Evolutionary conservation across 176 grass and related monocot species (phyloP), one percentile per base, ranked within the genome.

Genomic region (Thalia dealbata): DNA sequence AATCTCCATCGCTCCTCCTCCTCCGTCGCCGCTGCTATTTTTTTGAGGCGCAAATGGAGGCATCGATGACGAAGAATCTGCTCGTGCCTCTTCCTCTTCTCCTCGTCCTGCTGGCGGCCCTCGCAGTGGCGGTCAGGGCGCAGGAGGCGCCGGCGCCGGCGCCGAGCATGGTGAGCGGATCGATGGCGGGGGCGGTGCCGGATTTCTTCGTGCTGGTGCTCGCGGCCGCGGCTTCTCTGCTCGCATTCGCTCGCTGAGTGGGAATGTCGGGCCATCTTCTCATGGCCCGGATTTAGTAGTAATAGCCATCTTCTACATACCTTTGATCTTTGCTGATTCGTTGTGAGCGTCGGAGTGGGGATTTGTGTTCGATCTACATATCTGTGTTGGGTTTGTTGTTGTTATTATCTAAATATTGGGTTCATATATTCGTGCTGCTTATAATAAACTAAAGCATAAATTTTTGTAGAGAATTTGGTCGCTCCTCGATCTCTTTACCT

Each of bases 81-180:
- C 42, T 69, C 56, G n/a, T n/a, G n/a, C n/a, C n/a, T n/a, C n/a
- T n/a, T n/a, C n/a, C n/a, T n/a, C 27, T 61, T 69, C 61, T 75
- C 27, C 62, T 23, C 16, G 35, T 76, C 3, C 51, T 55, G 18
- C 30, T 41, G 64, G 70, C 70, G 66, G 75, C 78, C 62, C 75
- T 27, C 10, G 13, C 22, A 18, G 65, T 14, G 19, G 21, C 22
- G 3, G 65, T 43, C 35, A 2, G 65, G 13, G 16, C 65, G 18
- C 65, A 68, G 65, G 65, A 68, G 43, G 14, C 65, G 11, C 65
- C 65, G 9, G 35, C 65, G 2, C 65, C 65, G 19, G 18, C 38
- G 1, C 35, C 35, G 3, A 70, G 78, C 74, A 64, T 29, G 65
- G 35, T n/a, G 65, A 68, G 65, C 65, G 65, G 35, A 68, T 68